Percentiles rank a stretch among this genome's conserved stretches.
phyloP scores from a whole-genome alignment of 2,329 filamentous ascomycete species.

The Epicoccum sorghinum region DNA sequence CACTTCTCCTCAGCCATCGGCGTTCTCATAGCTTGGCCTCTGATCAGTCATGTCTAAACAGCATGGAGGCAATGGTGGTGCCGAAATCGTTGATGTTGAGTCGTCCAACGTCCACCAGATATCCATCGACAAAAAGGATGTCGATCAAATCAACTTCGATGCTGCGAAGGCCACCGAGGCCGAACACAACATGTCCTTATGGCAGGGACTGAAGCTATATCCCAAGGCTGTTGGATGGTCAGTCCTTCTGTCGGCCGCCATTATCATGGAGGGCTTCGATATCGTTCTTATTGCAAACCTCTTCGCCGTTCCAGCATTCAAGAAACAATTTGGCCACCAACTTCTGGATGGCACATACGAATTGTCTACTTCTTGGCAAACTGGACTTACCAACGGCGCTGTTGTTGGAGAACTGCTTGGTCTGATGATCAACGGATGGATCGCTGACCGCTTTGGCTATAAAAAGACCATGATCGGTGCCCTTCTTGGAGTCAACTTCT shows the following conservation, averaged over 20 bases:
- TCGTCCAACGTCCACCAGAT: too few species aligned
- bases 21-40: too few species aligned
- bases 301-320: constrained; percentile 58
- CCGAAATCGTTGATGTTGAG: too few species aligned
- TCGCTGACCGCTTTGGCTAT: constrained; percentile 33
- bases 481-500: constrained; percentile 20
- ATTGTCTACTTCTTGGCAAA: constrained; percentile 53
- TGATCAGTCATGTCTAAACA: too few species aligned
- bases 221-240: not conserved
- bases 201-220: not conserved
- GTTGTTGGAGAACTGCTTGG: too few species aligned
- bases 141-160: too few species aligned
- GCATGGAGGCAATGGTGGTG: too few species aligned
- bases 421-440: too few species aligned
- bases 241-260: constrained; percentile 68
- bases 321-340: constrained; percentile 17
- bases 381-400: constrained; percentile 51
- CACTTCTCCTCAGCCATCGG: too few species aligned
- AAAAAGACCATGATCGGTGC: constrained; percentile 23
- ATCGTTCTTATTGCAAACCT: constrained; percentile 81
- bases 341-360: constrained; percentile 46
- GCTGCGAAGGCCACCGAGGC: constrained; percentile 13
- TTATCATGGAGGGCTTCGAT: constrained; percentile 91
- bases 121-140: too few species aligned
- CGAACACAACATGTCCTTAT: not conserved